Conservation (phyloP, 208 protist species). For the Vickermania ingenoplastis region DNA sequence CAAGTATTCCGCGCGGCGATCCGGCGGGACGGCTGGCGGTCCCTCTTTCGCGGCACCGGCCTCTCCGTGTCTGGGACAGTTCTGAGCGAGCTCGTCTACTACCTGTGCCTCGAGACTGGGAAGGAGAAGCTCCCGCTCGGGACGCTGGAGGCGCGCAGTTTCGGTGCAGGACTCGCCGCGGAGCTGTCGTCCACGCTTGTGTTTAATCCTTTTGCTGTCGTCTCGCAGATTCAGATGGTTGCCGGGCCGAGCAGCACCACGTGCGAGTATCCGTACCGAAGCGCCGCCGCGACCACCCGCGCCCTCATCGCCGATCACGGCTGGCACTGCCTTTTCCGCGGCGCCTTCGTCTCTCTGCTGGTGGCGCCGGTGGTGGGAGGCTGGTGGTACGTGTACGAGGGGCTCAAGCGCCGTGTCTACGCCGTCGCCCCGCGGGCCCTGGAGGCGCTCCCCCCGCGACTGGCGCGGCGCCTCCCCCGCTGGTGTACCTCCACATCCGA, state of each 20-base stretch:
- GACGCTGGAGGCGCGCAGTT: constrained; percentile 56
- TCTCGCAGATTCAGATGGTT: constrained; percentile 83
- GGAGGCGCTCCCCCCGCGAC: background rate
- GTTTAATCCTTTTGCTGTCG: constrained; percentile 73
- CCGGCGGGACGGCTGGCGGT: constrained; percentile 30
- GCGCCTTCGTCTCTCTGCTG: constrained; percentile 57
- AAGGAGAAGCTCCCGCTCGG: constrained; percentile 60
- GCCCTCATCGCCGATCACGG: constrained; percentile 54
- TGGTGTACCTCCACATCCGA: constrained; percentile 53
- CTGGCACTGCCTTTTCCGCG: constrained; percentile 47
- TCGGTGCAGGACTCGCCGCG: constrained; percentile 55
- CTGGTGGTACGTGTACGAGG: constrained; percentile 81
- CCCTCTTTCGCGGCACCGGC: constrained; percentile 59
- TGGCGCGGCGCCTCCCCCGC: constrained; percentile 17
- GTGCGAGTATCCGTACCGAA: constrained; percentile 63
- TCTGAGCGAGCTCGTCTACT: constrained; percentile 70
- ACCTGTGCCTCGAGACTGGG: constrained; percentile 58
- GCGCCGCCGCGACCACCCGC: constrained; percentile 38
- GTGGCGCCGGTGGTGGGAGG: constrained; percentile 61
- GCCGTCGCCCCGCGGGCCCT: constrained; percentile 9
- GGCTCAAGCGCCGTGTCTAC: constrained; percentile 53
- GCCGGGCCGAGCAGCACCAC: constrained; percentile 40
- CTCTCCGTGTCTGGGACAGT: constrained; percentile 52
- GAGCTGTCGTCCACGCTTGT: constrained; percentile 56
- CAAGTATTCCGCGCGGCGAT: constrained; percentile 37